Evolutionary conservation across 805 yeast species (phyloP).

Genomic region (Gaillardinia entomophila): DNA sequence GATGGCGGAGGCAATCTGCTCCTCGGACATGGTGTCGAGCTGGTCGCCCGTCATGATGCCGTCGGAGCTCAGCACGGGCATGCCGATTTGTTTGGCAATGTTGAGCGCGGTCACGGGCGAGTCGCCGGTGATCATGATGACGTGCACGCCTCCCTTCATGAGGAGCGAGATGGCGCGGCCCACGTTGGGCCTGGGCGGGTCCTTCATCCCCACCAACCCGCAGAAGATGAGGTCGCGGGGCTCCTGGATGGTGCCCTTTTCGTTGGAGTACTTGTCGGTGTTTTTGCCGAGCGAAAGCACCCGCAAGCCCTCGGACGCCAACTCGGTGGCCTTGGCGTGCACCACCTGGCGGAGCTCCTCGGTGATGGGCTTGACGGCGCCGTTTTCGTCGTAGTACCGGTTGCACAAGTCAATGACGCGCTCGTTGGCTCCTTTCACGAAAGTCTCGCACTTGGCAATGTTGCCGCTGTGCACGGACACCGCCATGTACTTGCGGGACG

Average conservation of each 20-base stretch:
- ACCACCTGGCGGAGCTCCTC: conserved; percentile 45
- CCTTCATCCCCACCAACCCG: conserved; percentile 93
- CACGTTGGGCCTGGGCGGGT: conserved; percentile 93
- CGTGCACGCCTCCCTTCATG: conserved; percentile 90
- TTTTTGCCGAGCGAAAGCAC: conserved; percentile 74
- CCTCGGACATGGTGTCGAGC: conserved; percentile 67
- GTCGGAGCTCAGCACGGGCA: conserved; percentile 61
- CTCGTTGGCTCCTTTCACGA: conserved; percentile 90
- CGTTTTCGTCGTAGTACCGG: conserved; percentile 52
- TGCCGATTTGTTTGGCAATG: conserved; percentile 86
- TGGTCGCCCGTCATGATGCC: conserved; percentile 83
- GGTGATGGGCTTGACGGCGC: conserved; percentile 55
- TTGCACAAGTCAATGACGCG: conserved; percentile 57
- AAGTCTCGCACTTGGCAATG: conserved; percentile 49
- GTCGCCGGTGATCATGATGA: conserved; percentile 98
- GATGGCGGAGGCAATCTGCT: conserved; percentile 68
- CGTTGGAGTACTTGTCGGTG: conserved; percentile 24
- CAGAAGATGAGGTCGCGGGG: conserved; percentile 66
- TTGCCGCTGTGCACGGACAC: conserved; percentile 60
- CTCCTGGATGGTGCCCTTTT: conserved; percentile 19
- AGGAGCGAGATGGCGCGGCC: conserved; percentile 66
- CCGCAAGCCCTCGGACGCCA: conserved; percentile 83
- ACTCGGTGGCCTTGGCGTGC: conserved; percentile 48
- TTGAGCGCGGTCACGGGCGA: conserved; percentile 80
- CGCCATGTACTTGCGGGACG: conserved; percentile 88